A percentile compares a stretch with the other conserved stretches of the same genome.
Conservation (phyloP, 116 monocot species). For the Trichopus zeylanicus region DNA sequence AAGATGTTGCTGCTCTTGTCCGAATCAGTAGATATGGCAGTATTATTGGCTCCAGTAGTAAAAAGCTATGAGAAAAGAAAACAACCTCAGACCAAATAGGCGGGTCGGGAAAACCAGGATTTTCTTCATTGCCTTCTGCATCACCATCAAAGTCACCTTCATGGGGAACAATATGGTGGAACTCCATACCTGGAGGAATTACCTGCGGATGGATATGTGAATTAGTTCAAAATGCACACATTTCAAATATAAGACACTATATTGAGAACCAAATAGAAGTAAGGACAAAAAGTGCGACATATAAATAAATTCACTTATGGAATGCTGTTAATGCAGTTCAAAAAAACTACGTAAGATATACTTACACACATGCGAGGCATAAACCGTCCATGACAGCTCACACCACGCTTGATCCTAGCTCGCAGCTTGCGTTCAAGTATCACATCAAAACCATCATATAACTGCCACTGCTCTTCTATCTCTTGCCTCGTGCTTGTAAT, state of each 20-base stretch:
- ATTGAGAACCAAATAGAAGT: too few relatives aligned
- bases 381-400: slow-evolving; percentile 83
- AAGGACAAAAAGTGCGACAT: too few relatives aligned
- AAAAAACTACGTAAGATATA: slow-evolving; percentile 8
- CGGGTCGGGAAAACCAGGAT: slow-evolving; percentile 57
- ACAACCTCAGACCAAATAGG: slow-evolving; percentile 90
- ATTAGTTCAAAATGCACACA: neutral
- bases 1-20: too few relatives aligned
- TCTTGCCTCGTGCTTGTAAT: slow-evolving; percentile 95
- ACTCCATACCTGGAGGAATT: slow-evolving; percentile 99
- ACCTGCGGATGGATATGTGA: slow-evolving; percentile 31
- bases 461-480: slow-evolving; percentile 91
- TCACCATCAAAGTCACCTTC: slow-evolving; percentile 65
- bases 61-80: neutral
- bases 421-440: slow-evolving; percentile 78
- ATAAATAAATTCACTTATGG: too few relatives aligned
- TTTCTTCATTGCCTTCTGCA: slow-evolving; percentile 63
- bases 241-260: too few relatives aligned
- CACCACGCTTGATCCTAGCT: slow-evolving; percentile 91
- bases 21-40: neutral
- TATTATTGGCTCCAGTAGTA: neutral
- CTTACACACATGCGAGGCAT: slow-evolving; percentile 98
- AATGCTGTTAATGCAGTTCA: neutral
- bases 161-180: slow-evolving; percentile 52
- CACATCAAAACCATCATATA: slow-evolving; percentile 98